phyloP scores from a whole-genome alignment of 2,329 filamentous ascomycete species.

The Fusarium chaquense region DNA sequence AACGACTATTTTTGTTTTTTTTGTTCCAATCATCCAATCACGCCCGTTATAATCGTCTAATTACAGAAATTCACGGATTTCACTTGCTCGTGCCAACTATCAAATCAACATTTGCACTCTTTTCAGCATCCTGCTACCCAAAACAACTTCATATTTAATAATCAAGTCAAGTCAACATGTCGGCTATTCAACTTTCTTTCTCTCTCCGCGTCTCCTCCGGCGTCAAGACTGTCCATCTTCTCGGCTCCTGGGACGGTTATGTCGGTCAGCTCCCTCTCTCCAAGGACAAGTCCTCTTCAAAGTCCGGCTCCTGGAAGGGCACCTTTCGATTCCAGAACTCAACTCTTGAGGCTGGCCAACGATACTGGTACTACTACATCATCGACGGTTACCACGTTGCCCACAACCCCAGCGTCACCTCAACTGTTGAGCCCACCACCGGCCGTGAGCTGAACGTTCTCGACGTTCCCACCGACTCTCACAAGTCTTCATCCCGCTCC shows the following conservation, averaged over 20 bases:
- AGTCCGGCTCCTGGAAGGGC: conserved; percentile 93
- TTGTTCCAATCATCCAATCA: conserved; percentile 5
- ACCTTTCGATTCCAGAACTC: conserved; percentile 94
- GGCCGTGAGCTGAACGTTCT: conserved; percentile 98
- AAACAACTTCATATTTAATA: conserved; percentile 44
- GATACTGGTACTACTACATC: conserved; percentile 99
- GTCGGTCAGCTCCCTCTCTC: conserved; percentile 92
- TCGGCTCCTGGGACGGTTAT: conserved; percentile 99
- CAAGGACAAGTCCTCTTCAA: conserved; percentile 84
- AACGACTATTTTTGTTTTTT: conserved; percentile 33
- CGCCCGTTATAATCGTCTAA: conserved; percentile 55
- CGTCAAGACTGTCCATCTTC: conserved; percentile 96
- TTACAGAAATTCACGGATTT: conserved; percentile 65
- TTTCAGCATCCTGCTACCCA: conserved; percentile 50
- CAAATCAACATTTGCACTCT: conserved; percentile 34
- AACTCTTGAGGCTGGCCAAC: conserved; percentile 86
- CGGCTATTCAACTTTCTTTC: conserved; percentile 93
- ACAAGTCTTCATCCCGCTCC: conserved; percentile 55
- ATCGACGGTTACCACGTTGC: conserved; percentile 99
- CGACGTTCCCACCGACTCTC: conserved; percentile 76
- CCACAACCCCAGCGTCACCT: conserved; percentile 91
- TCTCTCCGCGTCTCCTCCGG: conserved; percentile 94
- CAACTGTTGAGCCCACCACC: conserved; percentile 94
- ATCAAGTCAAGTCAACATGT: conserved; percentile 73
- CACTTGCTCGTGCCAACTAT: conserved; percentile 64